Evolutionary conservation across 2,329 filamentous ascomycete species (phyloP), one percentile per base, ranked within the genome.

Genomic region (Daldinia sp.): DNA sequence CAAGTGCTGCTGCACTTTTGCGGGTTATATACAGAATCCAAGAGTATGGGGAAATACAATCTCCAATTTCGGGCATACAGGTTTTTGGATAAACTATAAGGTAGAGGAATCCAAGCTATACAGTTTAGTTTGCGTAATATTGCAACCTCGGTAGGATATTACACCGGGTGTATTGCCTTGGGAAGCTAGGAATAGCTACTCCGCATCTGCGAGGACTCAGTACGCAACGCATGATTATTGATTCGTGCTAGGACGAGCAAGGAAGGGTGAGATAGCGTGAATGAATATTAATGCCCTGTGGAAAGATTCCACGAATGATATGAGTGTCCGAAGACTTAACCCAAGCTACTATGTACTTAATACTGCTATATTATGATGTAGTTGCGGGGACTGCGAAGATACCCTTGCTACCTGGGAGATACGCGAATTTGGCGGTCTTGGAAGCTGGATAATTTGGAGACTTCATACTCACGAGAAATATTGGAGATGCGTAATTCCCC

Each of bases 121-220:
- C 47, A 52, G 47, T 61, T 64, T 54, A 58, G 39, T 41, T 32
- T 62, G 58, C 51, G 54, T 52, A 58, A 45, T 21, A 58, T 57
- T 67, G 58, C 61, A 57, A 67, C 61, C 54, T 67, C 64, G 64
- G 64, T 57, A 9, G 51, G 45, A 62, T 57, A 51, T 63, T 67
- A 45, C 21, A 67, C 64, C 64, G 64, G 61, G 29, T 29, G 32
- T 47, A 11, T 45, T 56, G 49, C 63, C 48, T 47, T 41, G 56
- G 53, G 23, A 61, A 15, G 58, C 57, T n/a, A n/a, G 15, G 27
- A 61, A 19, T n/a, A 41, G 10, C 19, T 50, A 10, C 45, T 52
- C 47, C 27, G 58, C 59, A 19, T 48, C 45, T 56, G 23, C 41
- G 9, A 32, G 19, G 32, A 48, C 37, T 47, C 47, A 25, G 17